Conservation (phyloP, 257 asterid genomes). For the Ocimum tenuiflorum region DNA sequence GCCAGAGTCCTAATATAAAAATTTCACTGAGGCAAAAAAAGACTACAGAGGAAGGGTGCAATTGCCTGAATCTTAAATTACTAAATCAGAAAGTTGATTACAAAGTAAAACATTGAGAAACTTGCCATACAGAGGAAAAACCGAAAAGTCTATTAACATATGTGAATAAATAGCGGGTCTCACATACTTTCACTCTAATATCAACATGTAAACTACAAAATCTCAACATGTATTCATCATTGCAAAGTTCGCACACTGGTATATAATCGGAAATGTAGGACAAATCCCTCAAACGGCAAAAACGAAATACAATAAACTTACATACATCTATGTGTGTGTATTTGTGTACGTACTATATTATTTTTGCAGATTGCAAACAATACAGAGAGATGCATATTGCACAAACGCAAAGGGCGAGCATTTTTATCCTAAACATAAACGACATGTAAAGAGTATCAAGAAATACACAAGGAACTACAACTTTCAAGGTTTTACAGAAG, state of each 20-base stretch:
- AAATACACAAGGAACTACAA: background rate
- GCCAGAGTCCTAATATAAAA: background rate
- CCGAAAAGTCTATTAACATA: background rate
- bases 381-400: background rate
- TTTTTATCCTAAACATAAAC: background rate
- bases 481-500: background rate
- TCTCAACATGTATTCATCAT: background rate
- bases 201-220: background rate
- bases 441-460: background rate
- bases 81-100: background rate
- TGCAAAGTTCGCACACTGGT: slow-evolving; percentile 7
- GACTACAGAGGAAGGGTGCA: background rate
- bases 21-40: background rate
- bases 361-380: background rate
- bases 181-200: background rate
- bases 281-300: background rate
- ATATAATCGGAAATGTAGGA: slow-evolving; percentile 1
- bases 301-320: background rate
- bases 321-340: background rate
- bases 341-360: background rate
- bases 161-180: background rate
- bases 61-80: background rate
- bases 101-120: background rate
- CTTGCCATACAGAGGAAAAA: background rate
- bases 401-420: background rate